Base-by-base conservation (phyloP, 768 basidiomycete genomes). In the Kwoniella sp. region DNA sequence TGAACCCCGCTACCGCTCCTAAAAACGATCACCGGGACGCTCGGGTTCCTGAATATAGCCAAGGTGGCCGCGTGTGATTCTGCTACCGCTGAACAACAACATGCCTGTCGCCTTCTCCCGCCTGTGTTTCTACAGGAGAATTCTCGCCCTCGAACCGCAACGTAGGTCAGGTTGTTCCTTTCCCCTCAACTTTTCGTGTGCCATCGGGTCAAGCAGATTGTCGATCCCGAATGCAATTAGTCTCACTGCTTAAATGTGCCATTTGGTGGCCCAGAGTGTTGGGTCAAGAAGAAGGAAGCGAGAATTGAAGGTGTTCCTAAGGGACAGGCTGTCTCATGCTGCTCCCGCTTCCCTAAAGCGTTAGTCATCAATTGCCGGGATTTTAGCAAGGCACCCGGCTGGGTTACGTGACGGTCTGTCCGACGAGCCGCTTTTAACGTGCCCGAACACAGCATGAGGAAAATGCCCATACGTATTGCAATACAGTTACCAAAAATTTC, bases 141-240 rank as follows among this genome's bases (percentile, higher is more conserved):
- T 22, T 38, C 38, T 25, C 28, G 28, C 23, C 38, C 11, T 22
- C 25, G 56, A 22, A n/a, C n/a, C n/a, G n/a, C n/a, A 31, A 47
- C 48, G 41, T 17, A 9, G 8, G 41, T 45, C 41, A 45, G 41
- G 41, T 45, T 20, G 9, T 45, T 45, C 5, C 41, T 20, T 11
- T 45, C 41, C n/a, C n/a, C n/a, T n/a, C n/a, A n/a, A n/a, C 13
- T 8, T 55, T 29, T 22, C n/a, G 54, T 55, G 29, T 26, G 11
- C 15, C 31, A 3, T 13, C 22, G 25, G 26, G 22, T 28, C 12
- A 38, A 58, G 37, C 20, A 47, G 23, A 17, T n/a, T 53, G 53
- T 37, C 28, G 62, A 63, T 63, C 62, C 55, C 62, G 62, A 29
- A 15, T 37, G 38, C n/a, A 57, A 55, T 63, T 55, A 48, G 62